phyloP scores from a whole-genome alignment of 345 rosid species.

The Syzygium aqueum region DNA sequence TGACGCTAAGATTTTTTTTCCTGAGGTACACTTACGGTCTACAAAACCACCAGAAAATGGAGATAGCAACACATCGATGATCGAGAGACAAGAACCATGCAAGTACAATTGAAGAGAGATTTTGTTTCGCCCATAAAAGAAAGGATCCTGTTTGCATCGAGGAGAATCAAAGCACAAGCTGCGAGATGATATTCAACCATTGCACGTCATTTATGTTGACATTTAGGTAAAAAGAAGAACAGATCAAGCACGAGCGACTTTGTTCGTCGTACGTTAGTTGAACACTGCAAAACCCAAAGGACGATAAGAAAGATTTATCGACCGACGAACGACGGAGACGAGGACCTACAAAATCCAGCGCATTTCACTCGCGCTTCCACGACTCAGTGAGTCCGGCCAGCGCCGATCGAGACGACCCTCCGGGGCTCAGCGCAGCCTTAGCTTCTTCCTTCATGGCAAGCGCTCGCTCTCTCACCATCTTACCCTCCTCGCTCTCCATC shows the following conservation, averaged over 20 bases:
- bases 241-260: background rate
- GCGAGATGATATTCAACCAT: background rate
- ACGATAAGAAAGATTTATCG: background rate
- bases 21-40: background rate
- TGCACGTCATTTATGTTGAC: background rate
- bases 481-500: conserved; percentile 19
- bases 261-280: background rate
- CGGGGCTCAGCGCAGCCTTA: conserved; percentile 15
- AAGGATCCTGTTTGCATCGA: too few relatives aligned
- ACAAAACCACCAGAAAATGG: background rate
- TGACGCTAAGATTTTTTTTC: background rate
- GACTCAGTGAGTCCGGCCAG: conserved; percentile 10
- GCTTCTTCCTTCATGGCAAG: conserved; percentile 7
- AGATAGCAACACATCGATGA: background rate
- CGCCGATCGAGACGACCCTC: conserved; percentile 34
- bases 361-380: background rate
- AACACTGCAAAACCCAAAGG: background rate
- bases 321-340: background rate
- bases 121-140: too few relatives aligned
- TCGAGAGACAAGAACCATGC: too few relatives aligned
- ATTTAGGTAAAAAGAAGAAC: background rate
- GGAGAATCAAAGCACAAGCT: too few relatives aligned
- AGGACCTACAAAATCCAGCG: background rate
- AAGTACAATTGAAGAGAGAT: background rate
- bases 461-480: conserved; percentile 2